Base-by-base conservation (phyloP, 2,329 filamentous ascomycete species). In the Alternaria tenuissima region DNA sequence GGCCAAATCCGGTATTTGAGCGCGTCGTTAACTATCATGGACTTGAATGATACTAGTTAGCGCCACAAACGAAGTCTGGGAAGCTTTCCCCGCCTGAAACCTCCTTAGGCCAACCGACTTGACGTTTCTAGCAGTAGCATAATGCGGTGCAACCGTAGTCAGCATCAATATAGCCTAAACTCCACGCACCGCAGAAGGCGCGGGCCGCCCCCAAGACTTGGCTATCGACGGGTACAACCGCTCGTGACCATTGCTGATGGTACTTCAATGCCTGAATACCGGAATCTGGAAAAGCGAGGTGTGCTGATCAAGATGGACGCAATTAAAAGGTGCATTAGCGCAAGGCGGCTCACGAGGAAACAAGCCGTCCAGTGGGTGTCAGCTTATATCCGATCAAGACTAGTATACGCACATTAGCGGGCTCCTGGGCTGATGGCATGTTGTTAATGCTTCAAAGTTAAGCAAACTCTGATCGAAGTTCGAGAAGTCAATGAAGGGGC, bases 151-250 rank as follows among this genome's bases (percentile, higher is more conserved):
- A 22, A 20, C 22, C 22, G 22, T 52, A 52, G 55, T 57, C 55
- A 52, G 47, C 47, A 44, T 16, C 22, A 7, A 47, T 46, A 57
- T 57, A 57, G 55, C 48, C 39, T 57, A 47, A 53, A 53, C 3
- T 57, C 41, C 42, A 11, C 11, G 16, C 34, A 48, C 46, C 18
- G 39, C 16, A 53, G 18, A 58, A 41, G 41, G 32, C 14, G 49
- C 36, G 48, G 48, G 34, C 34, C 48, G 22, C 34, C 22, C 22
- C 4, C 34, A 18, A 39, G 16, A 20, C 24, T 28, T 22, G 24
- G 24, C 34, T 32, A 20, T 52, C 24, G 22, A 34, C 48, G 48
- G 48, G 49, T 52, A 30, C 32, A 26, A 12, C 42, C 34, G 26
- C 39, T 28, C 34, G 18, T 34, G 32, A 30, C n/a, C 32, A 24